Percentiles rank a stretch among this genome's conserved stretches.
Evolutionary conservation across 768 basidiomycete genomes (phyloP).

Genomic region (Tricholoma matsutake): DNA sequence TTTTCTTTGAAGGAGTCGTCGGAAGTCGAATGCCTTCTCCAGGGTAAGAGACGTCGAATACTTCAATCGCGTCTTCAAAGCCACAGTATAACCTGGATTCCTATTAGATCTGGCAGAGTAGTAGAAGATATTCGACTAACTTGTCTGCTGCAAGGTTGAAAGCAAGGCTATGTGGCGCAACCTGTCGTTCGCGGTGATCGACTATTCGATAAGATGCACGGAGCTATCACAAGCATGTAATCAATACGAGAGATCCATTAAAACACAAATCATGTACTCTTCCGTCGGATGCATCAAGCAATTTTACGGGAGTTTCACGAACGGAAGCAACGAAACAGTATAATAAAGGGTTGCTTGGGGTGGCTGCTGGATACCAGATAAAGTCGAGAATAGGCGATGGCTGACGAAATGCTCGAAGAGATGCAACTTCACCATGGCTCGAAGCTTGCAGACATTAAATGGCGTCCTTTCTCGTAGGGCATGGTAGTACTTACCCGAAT

Average conservation of each 20-base stretch:
- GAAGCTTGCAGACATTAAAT: neutral
- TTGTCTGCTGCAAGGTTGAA: slow-evolving; percentile 69
- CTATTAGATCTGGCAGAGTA: slow-evolving; percentile 27
- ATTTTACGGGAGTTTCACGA: slow-evolving; percentile 79
- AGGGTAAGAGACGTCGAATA: slow-evolving; percentile 20
- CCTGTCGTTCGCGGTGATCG: slow-evolving; percentile 88
- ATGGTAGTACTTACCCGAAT: neutral
- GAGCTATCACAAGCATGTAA: slow-evolving; percentile 45
- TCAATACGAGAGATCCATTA: neutral
- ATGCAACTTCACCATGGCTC: neutral
- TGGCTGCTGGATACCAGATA: slow-evolving; percentile 83
- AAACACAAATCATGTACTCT: slow-evolving; percentile 45
- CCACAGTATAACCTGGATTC: slow-evolving; percentile 21
- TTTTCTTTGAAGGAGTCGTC: slow-evolving; percentile 24
- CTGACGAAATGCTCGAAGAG: slow-evolving; percentile 40
- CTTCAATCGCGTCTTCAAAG: slow-evolving; percentile 28
- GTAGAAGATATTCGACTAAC: slow-evolving; percentile 32
- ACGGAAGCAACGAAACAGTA: slow-evolving; percentile 86
- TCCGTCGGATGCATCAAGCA: slow-evolving; percentile 78
- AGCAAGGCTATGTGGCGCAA: slow-evolving; percentile 81
- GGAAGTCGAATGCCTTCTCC: slow-evolving; percentile 21
- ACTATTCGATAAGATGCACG: slow-evolving; percentile 90
- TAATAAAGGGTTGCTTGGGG: slow-evolving; percentile 48
- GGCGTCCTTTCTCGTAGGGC: neutral
- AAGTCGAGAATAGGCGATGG: slow-evolving; percentile 75